Conservation (phyloP, 192 early-diverging fungal species). For the Coemansia sp. region DNA sequence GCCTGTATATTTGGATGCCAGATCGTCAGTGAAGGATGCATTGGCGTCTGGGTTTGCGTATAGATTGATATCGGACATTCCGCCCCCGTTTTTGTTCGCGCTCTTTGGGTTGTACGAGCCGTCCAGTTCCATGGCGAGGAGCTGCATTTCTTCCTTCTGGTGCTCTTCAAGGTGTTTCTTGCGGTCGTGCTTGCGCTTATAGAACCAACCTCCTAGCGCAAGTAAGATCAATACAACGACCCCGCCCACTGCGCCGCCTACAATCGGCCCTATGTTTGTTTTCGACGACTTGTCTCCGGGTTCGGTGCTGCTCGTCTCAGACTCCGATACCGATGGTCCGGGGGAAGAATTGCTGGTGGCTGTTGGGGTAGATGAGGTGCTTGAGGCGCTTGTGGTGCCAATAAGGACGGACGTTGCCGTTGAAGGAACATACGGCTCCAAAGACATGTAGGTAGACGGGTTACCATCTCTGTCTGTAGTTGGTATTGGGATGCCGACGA, state of each 20-base stretch:
- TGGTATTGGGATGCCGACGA: slow-evolving; percentile 34
- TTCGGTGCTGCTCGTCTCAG: background rate
- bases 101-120: slow-evolving; percentile 44
- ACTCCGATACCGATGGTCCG: background rate
- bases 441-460: slow-evolving; percentile 27
- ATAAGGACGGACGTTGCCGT: background rate
- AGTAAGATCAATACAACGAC: slow-evolving; percentile 23
- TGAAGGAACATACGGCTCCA: background rate
- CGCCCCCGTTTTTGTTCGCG: slow-evolving; percentile 6
- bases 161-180: slow-evolving; percentile 45
- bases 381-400: background rate
- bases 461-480: slow-evolving; percentile 34
- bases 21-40: slow-evolving; percentile 40
- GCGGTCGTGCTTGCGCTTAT: slow-evolving; percentile 42
- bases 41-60: slow-evolving; percentile 17
- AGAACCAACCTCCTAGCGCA: slow-evolving; percentile 24
- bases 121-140: slow-evolving; percentile 47
- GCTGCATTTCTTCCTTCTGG: slow-evolving; percentile 47
- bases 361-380: background rate
- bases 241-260: slow-evolving; percentile 32
- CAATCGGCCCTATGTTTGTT: slow-evolving; percentile 33
- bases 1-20: slow-evolving; percentile 46
- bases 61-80: slow-evolving; percentile 21
- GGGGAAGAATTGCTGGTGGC: background rate
- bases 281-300: slow-evolving; percentile 1